phyloP scores from a whole-genome alignment of 2,329 filamentous ascomycete genomes.

The Alternaria viburni region DNA sequence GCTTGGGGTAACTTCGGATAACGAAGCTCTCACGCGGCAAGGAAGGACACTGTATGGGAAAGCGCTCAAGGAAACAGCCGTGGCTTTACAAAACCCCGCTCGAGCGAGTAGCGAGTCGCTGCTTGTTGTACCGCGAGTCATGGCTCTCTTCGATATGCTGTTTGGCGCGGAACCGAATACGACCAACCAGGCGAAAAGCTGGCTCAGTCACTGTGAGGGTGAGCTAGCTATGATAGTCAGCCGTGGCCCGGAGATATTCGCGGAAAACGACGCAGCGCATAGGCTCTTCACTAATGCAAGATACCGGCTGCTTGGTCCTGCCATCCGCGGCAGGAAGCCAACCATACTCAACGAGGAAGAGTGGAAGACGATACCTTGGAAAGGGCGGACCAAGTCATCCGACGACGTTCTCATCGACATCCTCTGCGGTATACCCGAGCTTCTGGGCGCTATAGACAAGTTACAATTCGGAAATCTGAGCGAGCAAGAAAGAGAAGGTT shows the following conservation, averaged over 20 bases:
- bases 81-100: constrained; percentile 23
- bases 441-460: constrained; percentile 39
- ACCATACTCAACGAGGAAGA: constrained; percentile 37
- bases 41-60: constrained; percentile 34
- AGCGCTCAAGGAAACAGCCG: constrained; percentile 30
- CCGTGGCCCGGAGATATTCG: constrained; percentile 25
- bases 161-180: constrained; percentile 33
- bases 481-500: constrained; percentile 1
- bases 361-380: constrained; percentile 49
- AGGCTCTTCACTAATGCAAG: constrained; percentile 32
- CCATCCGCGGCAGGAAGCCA: constrained; percentile 45
- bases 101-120: constrained; percentile 30
- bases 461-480: constrained; percentile 7
- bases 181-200: constrained; percentile 30
- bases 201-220: constrained; percentile 37
- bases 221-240: constrained; percentile 31
- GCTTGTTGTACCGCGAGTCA: constrained; percentile 32
- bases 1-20: constrained; percentile 23
- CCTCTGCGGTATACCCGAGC: constrained; percentile 37
- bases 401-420: constrained; percentile 46
- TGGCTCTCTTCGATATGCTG: constrained; percentile 36
- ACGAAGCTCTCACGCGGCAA: constrained; percentile 23
- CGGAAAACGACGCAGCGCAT: constrained; percentile 24
- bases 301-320: constrained; percentile 25
- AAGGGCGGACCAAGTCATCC: constrained; percentile 35